Evolutionary conservation across 1,139 yeast genomes (phyloP), one percentile per base, ranked within the genome.

Genomic region (Kodamaea arcana): DNA sequence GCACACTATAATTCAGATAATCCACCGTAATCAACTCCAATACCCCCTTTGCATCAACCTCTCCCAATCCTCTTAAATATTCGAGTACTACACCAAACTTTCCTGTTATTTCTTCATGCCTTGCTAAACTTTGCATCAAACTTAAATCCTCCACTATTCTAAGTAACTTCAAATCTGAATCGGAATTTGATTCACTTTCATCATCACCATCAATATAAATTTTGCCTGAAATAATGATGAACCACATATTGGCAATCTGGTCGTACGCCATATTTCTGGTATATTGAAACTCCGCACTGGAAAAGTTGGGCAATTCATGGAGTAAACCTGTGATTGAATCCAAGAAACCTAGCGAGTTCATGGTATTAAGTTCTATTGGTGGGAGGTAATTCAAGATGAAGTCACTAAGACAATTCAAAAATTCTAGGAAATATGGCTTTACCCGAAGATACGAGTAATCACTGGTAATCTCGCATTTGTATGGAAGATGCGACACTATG

Each of bases 381-480:
- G 95, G 95, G 42, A 88, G 67, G 52, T 83, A 84, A 50, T 77
- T 80, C 43, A 84, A 67, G 6, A 87, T 79, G 54, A 82, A 88
- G 58, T 88, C 97, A 27, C 85, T 78, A 36, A 90, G 63, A 31
- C 94, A 81, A 47, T 76, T 72, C 43, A 87, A 72, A 50, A 90
- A 86, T 49, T 86, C 95, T 44, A 79, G 75, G 40, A 88, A 72
- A 39, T 68, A 62, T 2, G 87, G 80, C 50, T 86, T 82, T 36
- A 90, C 83, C 40, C 97, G 71, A 39, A 86, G 68, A 58, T 82
- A 92, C n/a, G 95, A 82, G 54, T 92, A 92, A 56, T 90, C 97
- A 34, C 84, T 78, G 33, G 73, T 69, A 15, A 70, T 65, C 47
- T 83, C 87, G 42, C 86, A 86, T 46, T 81, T 80, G 56, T 83